Percentiles rank a stretch among this genome's conserved stretches.
Evolutionary conservation across 345 rosid species (phyloP).

Genomic region (Pelargonium nanum): DNA sequence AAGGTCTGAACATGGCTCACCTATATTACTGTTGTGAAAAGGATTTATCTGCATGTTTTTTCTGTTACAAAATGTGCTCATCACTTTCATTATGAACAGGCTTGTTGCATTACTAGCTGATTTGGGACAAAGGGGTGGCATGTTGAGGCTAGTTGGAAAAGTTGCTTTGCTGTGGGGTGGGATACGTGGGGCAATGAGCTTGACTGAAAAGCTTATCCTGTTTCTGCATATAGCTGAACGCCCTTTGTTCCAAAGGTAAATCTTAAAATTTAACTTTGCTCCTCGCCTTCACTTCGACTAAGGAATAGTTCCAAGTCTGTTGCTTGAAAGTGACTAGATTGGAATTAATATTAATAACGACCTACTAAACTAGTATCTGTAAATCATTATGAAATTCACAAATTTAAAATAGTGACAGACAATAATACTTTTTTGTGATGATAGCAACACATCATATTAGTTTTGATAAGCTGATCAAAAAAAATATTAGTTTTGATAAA

Average conservation of each 20-base stretch:
- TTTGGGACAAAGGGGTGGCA: slow-evolving; percentile 90
- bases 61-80: slow-evolving; percentile 8
- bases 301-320: too few species aligned
- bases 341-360: too few species aligned
- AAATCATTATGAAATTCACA: too few species aligned
- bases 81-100: slow-evolving; percentile 33
- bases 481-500: too few species aligned
- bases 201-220: slow-evolving; percentile 63
- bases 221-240: slow-evolving; percentile 73
- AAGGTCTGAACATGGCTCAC: slow-evolving; percentile 33
- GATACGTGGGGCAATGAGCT: slow-evolving; percentile 89
- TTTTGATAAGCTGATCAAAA: too few species aligned
- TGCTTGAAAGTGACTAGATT: too few species aligned
- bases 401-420: too few species aligned
- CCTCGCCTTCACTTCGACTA: background rate
- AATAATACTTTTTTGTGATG: too few species aligned
- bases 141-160: slow-evolving; percentile 74
- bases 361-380: too few species aligned
- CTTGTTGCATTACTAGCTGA: slow-evolving; percentile 78
- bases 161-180: slow-evolving; percentile 99
- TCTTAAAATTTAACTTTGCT: background rate
- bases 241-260: slow-evolving; percentile 72
- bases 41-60: slow-evolving; percentile 2
- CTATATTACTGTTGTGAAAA: background rate
- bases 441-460: too few species aligned